Evolutionary conservation across 148 eudicot genomes (phyloP).

Genomic region (Bassia scoparia): DNA sequence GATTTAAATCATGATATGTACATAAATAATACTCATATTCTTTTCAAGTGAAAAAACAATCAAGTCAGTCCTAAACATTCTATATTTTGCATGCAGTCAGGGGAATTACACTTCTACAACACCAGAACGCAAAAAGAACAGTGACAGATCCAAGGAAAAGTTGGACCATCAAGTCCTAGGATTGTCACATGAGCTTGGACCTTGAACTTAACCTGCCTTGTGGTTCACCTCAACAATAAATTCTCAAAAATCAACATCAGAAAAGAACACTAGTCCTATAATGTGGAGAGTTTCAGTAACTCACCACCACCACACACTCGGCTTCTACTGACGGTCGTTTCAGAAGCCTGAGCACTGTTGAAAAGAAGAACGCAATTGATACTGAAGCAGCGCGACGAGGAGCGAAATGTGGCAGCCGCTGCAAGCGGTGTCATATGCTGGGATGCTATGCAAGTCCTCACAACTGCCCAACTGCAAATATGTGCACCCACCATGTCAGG

Average conservation of each 20-base stretch:
- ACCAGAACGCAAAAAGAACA: slow-evolving; percentile 72
- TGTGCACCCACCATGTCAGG: slow-evolving; percentile 62
- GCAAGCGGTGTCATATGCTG: slow-evolving; percentile 84
- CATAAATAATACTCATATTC: too few species aligned
- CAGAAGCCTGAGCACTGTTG: slow-evolving; percentile 6
- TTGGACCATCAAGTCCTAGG: slow-evolving; percentile 40
- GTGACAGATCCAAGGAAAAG: slow-evolving; percentile 55
- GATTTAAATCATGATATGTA: not conserved
- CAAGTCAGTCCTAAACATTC: not conserved
- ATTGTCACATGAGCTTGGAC: slow-evolving; percentile 67
- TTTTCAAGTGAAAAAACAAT: not conserved
- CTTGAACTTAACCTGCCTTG: slow-evolving; percentile 81
- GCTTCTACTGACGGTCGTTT: slow-evolving; percentile 12
- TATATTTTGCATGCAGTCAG: slow-evolving; percentile 45
- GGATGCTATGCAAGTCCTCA: slow-evolving; percentile 81
- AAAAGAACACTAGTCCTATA: slow-evolving; percentile 5
- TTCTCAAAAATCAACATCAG: slow-evolving; percentile 19
- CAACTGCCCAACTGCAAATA: slow-evolving; percentile 89
- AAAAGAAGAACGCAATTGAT: slow-evolving; percentile 7
- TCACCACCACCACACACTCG: slow-evolving; percentile 18
- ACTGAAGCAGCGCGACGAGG: slow-evolving; percentile 6
- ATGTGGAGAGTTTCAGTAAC: slow-evolving; percentile 18
- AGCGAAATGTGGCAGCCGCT: slow-evolving; percentile 67
- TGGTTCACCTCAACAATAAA: slow-evolving; percentile 35
- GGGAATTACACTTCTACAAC: slow-evolving; percentile 72